Conservation (phyloP, 2,329 filamentous ascomycete genomes). For the Aspergillus ustus region DNA sequence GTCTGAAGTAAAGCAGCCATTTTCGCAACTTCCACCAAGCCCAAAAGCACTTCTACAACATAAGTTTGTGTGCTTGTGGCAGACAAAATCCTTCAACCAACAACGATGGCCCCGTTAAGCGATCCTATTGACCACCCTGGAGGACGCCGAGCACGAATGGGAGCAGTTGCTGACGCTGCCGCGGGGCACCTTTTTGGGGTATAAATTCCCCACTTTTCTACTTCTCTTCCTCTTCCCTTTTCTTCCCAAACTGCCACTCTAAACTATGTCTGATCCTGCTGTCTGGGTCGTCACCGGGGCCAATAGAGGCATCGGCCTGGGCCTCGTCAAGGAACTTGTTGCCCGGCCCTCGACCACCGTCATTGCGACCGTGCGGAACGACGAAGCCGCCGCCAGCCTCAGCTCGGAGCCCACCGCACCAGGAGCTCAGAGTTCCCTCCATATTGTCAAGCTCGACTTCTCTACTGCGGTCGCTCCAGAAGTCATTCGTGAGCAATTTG, state of each 20-base stretch:
- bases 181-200: neutral
- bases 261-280: neutral
- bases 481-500: slow-evolving; percentile 13
- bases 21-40: neutral
- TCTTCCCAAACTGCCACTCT: neutral
- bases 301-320: slow-evolving; percentile 35
- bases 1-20: slow-evolving; percentile 28
- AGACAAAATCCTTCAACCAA: neutral
- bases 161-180: neutral
- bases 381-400: slow-evolving; percentile 17
- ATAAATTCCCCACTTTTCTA: neutral
- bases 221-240: neutral
- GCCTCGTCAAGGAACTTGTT: slow-evolving; percentile 28
- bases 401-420: neutral
- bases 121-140: neutral
- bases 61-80: no score
- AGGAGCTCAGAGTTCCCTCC: slow-evolving; percentile 20
- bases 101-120: no score
- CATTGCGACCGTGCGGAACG: slow-evolving; percentile 29
- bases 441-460: slow-evolving; percentile 29
- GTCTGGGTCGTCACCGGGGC: slow-evolving; percentile 37
- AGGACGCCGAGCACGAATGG: neutral
- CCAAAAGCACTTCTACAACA: no score
- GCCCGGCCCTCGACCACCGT: slow-evolving; percentile 27
- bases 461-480: slow-evolving; percentile 20